Conservation (phyloP, 176 grass and related monocot genomes). For the Oryza officinalis region DNA sequence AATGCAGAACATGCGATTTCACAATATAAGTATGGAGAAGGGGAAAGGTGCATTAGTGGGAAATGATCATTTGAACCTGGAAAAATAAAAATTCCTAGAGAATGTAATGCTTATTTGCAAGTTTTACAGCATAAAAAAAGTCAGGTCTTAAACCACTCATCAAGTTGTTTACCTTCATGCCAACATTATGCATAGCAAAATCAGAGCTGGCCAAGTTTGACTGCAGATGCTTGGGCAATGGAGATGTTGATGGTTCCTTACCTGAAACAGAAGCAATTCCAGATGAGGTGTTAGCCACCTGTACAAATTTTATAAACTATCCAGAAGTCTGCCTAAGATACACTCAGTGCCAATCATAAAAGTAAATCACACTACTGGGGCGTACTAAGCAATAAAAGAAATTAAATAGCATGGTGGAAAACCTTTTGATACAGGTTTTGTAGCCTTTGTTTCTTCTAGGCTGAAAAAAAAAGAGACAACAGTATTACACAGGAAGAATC, state of each 20-base stretch:
- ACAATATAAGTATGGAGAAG: not conserved
- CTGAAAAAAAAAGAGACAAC: constrained; percentile 44
- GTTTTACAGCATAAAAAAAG: constrained; percentile 13
- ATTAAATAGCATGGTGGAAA: constrained; percentile 63
- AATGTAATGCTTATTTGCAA: not conserved
- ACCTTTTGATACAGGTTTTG: constrained; percentile 57
- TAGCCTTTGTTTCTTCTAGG: constrained; percentile 55
- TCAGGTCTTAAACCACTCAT: constrained; percentile 8
- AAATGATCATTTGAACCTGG: not conserved
- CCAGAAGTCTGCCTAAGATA: not conserved
- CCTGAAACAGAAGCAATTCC: constrained; percentile 47
- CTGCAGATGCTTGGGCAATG: constrained; percentile 47
- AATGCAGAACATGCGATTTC: constrained; percentile 27
- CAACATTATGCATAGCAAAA: constrained; percentile 32
- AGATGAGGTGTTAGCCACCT: not conserved
- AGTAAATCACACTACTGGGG: not conserved
- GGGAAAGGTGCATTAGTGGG: not conserved
- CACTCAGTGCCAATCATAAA: not conserved
- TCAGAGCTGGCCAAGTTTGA: constrained; percentile 36
- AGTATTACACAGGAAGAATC: constrained; percentile 5
- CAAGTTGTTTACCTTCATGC: constrained; percentile 54
- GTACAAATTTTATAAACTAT: not conserved
- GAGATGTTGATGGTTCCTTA: constrained; percentile 41
- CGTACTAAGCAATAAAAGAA: constrained; percentile 17
- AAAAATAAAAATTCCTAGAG: not conserved